Base-by-base conservation (phyloP, 768 basidiomycete species). In the Pleurotus citrinopileatus region DNA sequence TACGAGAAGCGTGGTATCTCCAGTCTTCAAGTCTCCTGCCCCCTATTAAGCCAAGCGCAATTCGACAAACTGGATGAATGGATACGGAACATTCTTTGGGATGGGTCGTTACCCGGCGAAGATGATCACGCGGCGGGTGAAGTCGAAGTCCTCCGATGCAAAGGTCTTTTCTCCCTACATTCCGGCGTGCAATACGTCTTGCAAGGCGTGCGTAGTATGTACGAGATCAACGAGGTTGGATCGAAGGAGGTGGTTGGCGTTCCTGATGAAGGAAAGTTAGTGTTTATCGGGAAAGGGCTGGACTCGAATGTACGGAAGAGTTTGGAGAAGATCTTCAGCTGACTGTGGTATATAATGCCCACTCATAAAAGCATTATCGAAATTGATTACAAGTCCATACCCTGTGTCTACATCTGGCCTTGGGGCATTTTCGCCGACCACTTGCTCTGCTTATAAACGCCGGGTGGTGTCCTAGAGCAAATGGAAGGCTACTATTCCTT, bases 181-280 rank as follows among this genome's bases (percentile, higher is more conserved):
- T 67, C 70, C 0, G 88, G 88, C 2, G 73, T 79, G 50, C 75
- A 80, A 53, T 80, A 85, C 60, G 82, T 98, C 51, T 70, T 99
- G 42, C 97, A 99, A 65, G 97, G 95, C 2, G 97, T 99, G 10
- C 76, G 91, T 59, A 91, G 75, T 60, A 78, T 98, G 67, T 99
- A 95, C 65, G 96, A 99, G 61, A 79, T 95, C 12, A 64, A 67
- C 0, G 68, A 75, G 46, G 71, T 84, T 36, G 73, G 72, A 51
- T 62, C 61, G n/a, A 68, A 64, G 37, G 67, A 65, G 54, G 70
- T 66, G 6, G 52, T 82, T 22, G 84, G 80, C 1, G 64, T 85
- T 29, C 81, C 82, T 0, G 80, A 82, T 44, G 68, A 69, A 13
- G 92, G 93, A 22, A 96, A 95, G 70, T 64, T 96, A 20, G 90